Base-by-base conservation (phyloP, 1,139 yeast species). In the Wickerhamomyces sp. region DNA sequence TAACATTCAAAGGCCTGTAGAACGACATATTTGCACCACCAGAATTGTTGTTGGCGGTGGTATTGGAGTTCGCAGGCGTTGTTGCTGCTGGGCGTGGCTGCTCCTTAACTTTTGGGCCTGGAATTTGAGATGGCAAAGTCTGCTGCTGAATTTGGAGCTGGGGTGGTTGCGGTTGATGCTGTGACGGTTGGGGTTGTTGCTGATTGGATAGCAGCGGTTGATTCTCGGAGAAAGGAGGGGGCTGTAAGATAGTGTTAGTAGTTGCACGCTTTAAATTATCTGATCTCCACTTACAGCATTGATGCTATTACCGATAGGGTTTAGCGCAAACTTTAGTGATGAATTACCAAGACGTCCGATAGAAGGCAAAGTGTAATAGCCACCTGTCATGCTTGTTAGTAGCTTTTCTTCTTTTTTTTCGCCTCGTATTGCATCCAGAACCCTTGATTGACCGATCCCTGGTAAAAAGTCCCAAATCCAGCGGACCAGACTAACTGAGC, bases 1-100 rank as follows among this genome's bases (percentile, higher is more conserved):
- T 88, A 35, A 93, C 97, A 53, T 91, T 93, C 51, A 91, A 68
- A 3, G 96, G 96, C 47, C 96, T 74, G 61, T 87, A 88, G 55
- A 67, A 73, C 51, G 58, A 68, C 36, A 42, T 28, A 19, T 44
- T 31, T 15, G 38, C 23, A 5, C 39, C 36, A 23, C 39, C 34
- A 42, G 30, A 27, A 51, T 28, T 24, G 45, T 34, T 13, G 16
- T 19, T 4, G 32, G 55, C 42, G 32, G 51, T 42, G 19, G 54
- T 30, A 37, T 46, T 32, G 37, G 41, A 13, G 39, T 37, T 36
- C 23, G 46, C 24, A 33, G 46, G 25, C 37, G 48, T 26, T 13
- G 47, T 30, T 35, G 49, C 17, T 20, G 30, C 30, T 18, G 37
- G 47, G 18, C 26, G 37, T 38, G 21, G 40, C 22, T 33, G 35